Conservation (phyloP, 2,329 filamentous ascomycete species). For the Pseudogymnoascus sp. region DNA sequence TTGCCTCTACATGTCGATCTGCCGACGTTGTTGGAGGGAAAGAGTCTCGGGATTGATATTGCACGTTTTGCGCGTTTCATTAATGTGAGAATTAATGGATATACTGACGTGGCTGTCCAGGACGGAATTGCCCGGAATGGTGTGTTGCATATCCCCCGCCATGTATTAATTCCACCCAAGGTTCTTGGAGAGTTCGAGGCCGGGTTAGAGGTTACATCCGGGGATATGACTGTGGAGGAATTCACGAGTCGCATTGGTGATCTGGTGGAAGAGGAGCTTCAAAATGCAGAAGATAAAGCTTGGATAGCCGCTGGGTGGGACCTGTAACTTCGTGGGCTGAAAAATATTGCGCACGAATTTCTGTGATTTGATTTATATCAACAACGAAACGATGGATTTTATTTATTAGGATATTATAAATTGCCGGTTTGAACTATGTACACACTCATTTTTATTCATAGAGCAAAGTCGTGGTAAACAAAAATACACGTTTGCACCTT, state of each 20-base stretch:
- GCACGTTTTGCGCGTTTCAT: constrained; percentile 58
- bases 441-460: neutral
- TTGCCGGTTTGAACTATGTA: neutral
- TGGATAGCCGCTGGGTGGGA: neutral
- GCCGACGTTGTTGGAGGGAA: constrained; percentile 60
- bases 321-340: neutral
- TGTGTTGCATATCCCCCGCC: constrained; percentile 68
- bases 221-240: constrained; percentile 50
- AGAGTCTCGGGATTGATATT: constrained; percentile 63
- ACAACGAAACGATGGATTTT: neutral
- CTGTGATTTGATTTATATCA: neutral
- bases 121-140: constrained; percentile 72
- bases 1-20: constrained; percentile 55
- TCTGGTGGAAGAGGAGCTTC: constrained; percentile 1
- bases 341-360: neutral
- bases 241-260: constrained; percentile 43
- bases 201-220: constrained; percentile 25
- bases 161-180: constrained; percentile 66
- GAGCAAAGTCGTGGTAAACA: neutral
- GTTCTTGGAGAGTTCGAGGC: constrained; percentile 28
- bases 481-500: neutral
- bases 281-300: neutral
- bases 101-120: constrained; percentile 52
- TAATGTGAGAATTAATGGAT: constrained; percentile 67
- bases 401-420: neutral